Evolutionary conservation across 768 basidiomycete genomes (phyloP), one percentile per base, ranked within the genome.

Genomic region (Russula earlei): DNA sequence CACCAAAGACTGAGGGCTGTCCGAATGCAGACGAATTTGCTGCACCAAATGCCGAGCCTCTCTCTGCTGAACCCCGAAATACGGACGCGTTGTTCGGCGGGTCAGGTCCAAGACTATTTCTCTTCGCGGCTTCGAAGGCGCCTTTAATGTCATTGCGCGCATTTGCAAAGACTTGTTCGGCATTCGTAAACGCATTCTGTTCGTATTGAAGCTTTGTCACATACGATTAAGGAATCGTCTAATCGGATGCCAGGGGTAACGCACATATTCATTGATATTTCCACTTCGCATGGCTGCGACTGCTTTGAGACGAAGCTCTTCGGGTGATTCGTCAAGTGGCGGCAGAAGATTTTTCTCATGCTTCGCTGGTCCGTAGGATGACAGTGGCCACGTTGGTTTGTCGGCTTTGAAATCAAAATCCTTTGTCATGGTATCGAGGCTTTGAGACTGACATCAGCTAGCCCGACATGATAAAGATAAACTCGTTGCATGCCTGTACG

Each of bases 381-480:
- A 82, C 0, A 93, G 71, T n/a, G 86, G 84, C 83, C 85, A 94
- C 9, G 76, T 52, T 0, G 91, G 91, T 63, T 82, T 84, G 20
- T 92, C 89, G 5, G 27, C 38, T 34, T 38, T 54, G 14, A 29
- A 1, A 33, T 57, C 60, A 15, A 93, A 67, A 60, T 93, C 91
- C 31, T 69, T 70, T 20, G 65, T 65, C 50, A 93, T 78, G 7
- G 74, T 71, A 12, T 89, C 83, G 25, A 72, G 66, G 27, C 88
- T n/a, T n/a, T 91, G 19, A 33, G 14, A 8, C 15, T 8, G 22
- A 27, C n/a, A 6, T 54, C 29, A 48, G 53, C 24, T 19, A 31
- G 11, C 12, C 7, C 12, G 15, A 60, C 31, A 17, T 33, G 12
- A 48, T 24, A 33, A 8, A 5, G 17, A 24, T 17, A n/a, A 42